A percentile compares a stretch with the other conserved stretches of the same genome.
Evolutionary conservation across 1,139 yeast species (phyloP).

Genomic region (Blastobotrys capitulatus): DNA sequence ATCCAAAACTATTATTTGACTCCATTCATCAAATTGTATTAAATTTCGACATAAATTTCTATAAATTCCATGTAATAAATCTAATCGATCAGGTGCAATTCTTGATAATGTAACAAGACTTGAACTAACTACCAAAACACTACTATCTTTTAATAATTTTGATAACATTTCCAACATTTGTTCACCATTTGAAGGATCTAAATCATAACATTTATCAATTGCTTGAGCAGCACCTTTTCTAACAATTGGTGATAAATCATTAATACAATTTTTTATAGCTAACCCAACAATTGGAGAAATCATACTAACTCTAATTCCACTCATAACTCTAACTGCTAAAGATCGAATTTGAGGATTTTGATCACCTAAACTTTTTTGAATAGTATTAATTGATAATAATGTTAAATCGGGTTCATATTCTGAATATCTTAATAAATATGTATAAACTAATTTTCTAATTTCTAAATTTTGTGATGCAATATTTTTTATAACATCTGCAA

Average conservation of each 20-base stretch:
- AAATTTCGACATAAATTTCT: constrained; percentile 55
- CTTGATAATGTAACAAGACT: constrained; percentile 56
- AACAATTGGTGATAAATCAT: constrained; percentile 74
- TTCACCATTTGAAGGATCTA: constrained; percentile 38
- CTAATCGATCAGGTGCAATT: constrained; percentile 54
- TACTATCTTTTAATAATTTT: constrained; percentile 57
- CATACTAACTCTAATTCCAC: constrained; percentile 74
- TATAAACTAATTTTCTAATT: constrained; percentile 70
- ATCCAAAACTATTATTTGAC: constrained; percentile 59
- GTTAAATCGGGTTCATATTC: constrained; percentile 86
- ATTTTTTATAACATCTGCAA: constrained; percentile 87
- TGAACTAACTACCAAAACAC: constrained; percentile 61
- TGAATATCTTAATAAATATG: constrained; percentile 72
- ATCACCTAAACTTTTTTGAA: constrained; percentile 76
- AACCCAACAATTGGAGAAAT: constrained; percentile 73
- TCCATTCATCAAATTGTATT: constrained; percentile 63
- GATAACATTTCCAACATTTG: constrained; percentile 48
- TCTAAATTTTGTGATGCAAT: constrained; percentile 67
- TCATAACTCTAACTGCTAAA: constrained; percentile 69
- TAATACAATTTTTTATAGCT: constrained; percentile 61
- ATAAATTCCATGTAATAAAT: constrained; percentile 65
- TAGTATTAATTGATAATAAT: constrained; percentile 80
- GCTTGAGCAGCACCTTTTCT: constrained; percentile 78
- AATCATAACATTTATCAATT: constrained; percentile 55
- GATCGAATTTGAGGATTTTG: constrained; percentile 64